Percentiles rank a stretch among this genome's conserved stretches.
Conservation (phyloP, 169 alveolate genomes). For the Cryptosporidium felis region DNA sequence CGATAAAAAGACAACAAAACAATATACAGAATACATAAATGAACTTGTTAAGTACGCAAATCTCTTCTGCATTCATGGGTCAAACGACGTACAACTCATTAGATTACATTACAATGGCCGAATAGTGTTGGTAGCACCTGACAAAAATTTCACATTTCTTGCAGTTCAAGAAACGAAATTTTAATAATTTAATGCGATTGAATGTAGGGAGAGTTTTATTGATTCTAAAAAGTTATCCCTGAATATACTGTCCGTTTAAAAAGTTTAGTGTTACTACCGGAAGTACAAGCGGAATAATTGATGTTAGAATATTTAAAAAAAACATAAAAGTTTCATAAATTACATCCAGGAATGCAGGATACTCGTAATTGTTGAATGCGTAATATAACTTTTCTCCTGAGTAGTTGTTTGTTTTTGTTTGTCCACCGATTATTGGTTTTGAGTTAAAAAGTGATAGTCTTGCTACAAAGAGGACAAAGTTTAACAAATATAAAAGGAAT, state of each 20-base stretch:
- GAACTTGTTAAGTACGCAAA: constrained; percentile 31
- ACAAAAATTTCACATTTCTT: constrained; percentile 25
- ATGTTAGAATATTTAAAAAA: constrained; percentile 16
- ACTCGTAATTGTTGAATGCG: background rate
- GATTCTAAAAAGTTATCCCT: background rate
- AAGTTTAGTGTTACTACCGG: constrained; percentile 30
- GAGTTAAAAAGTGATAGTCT: constrained; percentile 17
- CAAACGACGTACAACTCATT: constrained; percentile 17
- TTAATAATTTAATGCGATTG: background rate
- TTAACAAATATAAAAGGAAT: background rate
- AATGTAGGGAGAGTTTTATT: background rate
- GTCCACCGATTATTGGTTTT: constrained; percentile 16
- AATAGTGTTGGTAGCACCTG: constrained; percentile 57
- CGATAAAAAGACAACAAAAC: constrained; percentile 50
- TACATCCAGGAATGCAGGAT: constrained; percentile 26
- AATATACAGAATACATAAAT: background rate
- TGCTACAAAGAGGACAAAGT: background rate
- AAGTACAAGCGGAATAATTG: constrained; percentile 47
- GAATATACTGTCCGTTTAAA: constrained; percentile 21
- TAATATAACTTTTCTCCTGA: background rate
- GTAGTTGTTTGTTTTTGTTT: background rate
- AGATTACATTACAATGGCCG: constrained; percentile 40
- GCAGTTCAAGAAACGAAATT: constrained; percentile 38
- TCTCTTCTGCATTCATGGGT: background rate
- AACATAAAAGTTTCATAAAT: constrained; percentile 33